phyloP scores from a whole-genome alignment of 495 filamentous ascomycete species.

The Staphylotrichum tortipilum region DNA sequence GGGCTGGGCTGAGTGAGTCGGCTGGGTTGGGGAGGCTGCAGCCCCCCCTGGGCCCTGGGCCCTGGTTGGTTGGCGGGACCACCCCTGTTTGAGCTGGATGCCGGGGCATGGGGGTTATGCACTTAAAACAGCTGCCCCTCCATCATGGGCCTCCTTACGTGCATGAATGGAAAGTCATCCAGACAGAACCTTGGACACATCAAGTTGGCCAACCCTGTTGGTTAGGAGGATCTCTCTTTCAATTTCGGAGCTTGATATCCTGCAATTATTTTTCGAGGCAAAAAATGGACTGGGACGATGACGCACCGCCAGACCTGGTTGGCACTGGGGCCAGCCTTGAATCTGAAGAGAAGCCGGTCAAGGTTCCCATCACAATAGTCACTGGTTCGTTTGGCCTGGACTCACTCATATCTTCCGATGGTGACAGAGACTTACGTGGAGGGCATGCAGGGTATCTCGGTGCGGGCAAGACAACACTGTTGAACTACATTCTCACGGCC shows the following conservation, averaged over 20 bases:
- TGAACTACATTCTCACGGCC: conserved; percentile 91
- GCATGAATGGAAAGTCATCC: too few species aligned
- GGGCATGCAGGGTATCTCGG: conserved; percentile 63
- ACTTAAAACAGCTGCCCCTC: too few species aligned
- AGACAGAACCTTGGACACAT: too few species aligned
- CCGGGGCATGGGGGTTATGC: too few species aligned
- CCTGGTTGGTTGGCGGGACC: too few species aligned
- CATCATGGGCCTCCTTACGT: too few species aligned
- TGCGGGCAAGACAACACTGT: conserved; percentile 86
- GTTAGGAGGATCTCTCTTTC: too few species aligned
- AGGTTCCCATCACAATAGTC: conserved; percentile 90
- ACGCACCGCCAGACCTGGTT: conserved; percentile 66
- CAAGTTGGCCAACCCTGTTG: too few species aligned
- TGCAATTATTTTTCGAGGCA: background rate
- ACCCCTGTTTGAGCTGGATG: too few species aligned
- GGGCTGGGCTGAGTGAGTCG: background rate
- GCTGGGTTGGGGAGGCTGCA: too few species aligned
- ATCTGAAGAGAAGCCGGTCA: conserved; percentile 47
- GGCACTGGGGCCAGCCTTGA: conserved; percentile 35
- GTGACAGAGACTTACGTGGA: background rate
- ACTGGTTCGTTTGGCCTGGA: conserved; percentile 48
- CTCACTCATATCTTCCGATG: background rate
- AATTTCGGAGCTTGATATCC: background rate
- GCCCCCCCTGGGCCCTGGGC: too few species aligned
- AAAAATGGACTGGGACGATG: conserved; percentile 50